Percentiles rank a stretch among this genome's conserved stretches.
These are phyloP conservation scores for Trypanosoma platydactyli DNA, from an alignment of 208 protist genomes.

Conservation along the genomic window DNA sequence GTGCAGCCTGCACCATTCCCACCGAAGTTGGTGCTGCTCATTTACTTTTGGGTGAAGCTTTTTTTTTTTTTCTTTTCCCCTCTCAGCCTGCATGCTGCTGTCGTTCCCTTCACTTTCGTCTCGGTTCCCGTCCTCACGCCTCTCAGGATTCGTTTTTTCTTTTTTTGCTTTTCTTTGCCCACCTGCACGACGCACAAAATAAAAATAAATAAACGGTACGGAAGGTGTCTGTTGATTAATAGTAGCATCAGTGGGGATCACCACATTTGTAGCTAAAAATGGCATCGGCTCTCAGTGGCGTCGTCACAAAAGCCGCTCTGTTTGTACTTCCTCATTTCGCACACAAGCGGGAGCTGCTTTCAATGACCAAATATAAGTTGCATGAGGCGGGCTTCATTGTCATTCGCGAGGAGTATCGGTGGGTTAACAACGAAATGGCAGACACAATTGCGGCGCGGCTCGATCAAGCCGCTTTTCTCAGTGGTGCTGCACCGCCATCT, in stretches of 20 bases:
- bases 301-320: constrained; percentile 64
- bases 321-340: constrained; percentile 65
- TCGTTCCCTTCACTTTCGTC: background rate
- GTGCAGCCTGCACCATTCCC: background rate
- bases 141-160: constrained; percentile 11
- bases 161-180: constrained; percentile 4
- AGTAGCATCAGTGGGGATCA: background rate
- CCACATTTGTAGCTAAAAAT: constrained; percentile 3
- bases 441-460: constrained; percentile 56
- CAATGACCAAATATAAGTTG: constrained; percentile 77
- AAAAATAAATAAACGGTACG: too few relatives aligned
- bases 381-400: constrained; percentile 86
- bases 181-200: background rate
- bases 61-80: constrained; percentile 1
- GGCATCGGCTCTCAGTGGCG: constrained; percentile 50
- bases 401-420: constrained; percentile 75
- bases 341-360: constrained; percentile 53
- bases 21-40: too few relatives aligned
- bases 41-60: too few relatives aligned
- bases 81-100: background rate
- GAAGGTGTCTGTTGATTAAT: background rate
- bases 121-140: background rate
- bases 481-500: constrained; percentile 10
- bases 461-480: constrained; percentile 41
- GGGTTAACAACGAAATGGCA: constrained; percentile 73